These are phyloP conservation scores for Ogataea haglerorum DNA, from an alignment of 805 yeast genomes.

Conservation along the genomic window DNA sequence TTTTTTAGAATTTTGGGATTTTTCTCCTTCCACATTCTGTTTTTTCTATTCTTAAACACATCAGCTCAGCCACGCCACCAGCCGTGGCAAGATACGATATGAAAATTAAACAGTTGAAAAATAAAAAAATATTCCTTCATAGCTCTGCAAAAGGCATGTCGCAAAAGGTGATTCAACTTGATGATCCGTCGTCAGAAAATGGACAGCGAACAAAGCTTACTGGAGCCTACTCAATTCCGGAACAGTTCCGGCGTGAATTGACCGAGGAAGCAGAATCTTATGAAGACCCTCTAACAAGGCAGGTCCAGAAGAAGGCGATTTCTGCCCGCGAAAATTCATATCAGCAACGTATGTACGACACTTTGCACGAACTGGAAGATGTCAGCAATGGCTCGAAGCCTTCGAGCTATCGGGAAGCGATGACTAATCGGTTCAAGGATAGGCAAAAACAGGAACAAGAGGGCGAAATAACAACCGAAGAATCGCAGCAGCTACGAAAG, in stretches of 20 bases:
- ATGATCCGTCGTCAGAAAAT: conserved; percentile 1
- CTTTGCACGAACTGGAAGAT: conserved; percentile 12
- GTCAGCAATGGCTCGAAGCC: conserved; percentile 11
- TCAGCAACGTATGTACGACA: conserved; percentile 37
- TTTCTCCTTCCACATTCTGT: conserved; percentile 9
- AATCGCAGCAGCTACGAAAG: conserved; percentile 14
- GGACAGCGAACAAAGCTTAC: conserved; percentile 12
- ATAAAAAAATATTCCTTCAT: not conserved
- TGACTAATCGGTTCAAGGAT: conserved; percentile 40
- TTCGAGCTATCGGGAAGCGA: conserved; percentile 39
- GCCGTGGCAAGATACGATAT: conserved; percentile 1
- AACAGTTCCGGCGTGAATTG: conserved; percentile 21
- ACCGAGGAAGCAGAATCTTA: conserved; percentile 22
- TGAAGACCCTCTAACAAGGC: conserved; percentile 23
- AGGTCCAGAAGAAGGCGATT: conserved; percentile 26
- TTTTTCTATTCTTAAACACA: not conserved
- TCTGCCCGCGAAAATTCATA: conserved; percentile 44
- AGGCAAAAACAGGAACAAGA: conserved; percentile 38
- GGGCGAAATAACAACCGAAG: conserved; percentile 22
- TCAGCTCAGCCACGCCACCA: conserved; percentile 14
- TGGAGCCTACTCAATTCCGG: conserved; percentile 23
- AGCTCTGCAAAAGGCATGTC: conserved; percentile 1
- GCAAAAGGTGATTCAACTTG: conserved; percentile 5
- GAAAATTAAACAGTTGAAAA: not conserved
- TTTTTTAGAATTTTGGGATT: conserved; percentile 1